These are phyloP conservation scores for Tremella fuciformis DNA, from an alignment of 768 basidiomycete genomes.

Conservation along the genomic window DNA sequence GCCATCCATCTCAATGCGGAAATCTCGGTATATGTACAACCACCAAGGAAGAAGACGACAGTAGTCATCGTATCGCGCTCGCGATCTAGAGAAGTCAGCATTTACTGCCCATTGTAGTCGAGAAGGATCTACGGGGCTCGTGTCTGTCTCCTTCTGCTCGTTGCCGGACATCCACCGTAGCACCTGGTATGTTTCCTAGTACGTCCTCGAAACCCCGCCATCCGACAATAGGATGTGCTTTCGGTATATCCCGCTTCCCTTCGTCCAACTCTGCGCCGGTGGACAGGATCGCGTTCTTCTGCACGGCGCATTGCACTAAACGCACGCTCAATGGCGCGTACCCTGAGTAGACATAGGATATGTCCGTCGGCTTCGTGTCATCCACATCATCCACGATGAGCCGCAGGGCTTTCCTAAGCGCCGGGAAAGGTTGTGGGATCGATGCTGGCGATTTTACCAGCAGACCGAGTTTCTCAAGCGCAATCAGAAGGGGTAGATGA, in stretches of 20 bases:
- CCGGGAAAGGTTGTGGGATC: constrained; percentile 63
- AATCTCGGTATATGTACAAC: constrained; percentile 96
- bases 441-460: constrained; percentile 64
- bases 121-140: constrained; percentile 6
- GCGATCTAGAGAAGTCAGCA: background rate
- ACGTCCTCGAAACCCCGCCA: constrained; percentile 98
- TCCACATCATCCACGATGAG: constrained; percentile 85
- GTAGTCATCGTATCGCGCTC: constrained; percentile 71
- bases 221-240: constrained; percentile 86
- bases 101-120: background rate
- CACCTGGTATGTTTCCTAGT: constrained; percentile 74
- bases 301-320: constrained; percentile 86
- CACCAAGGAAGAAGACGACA: constrained; percentile 93
- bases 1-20: constrained; percentile 90
- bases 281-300: constrained; percentile 77
- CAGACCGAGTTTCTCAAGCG: constrained; percentile 51
- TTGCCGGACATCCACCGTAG: constrained; percentile 71
- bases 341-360: constrained; percentile 93
- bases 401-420: constrained; percentile 76
- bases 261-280: constrained; percentile 34
- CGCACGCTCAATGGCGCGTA: constrained; percentile 91
- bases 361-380: constrained; percentile 71
- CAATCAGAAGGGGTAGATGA: constrained; percentile 56
- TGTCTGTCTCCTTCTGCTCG: constrained; percentile 26
- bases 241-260: constrained; percentile 56